Base-by-base conservation (phyloP, 2,329 filamentous ascomycete species). In the Raffaelea albimanens region DNA sequence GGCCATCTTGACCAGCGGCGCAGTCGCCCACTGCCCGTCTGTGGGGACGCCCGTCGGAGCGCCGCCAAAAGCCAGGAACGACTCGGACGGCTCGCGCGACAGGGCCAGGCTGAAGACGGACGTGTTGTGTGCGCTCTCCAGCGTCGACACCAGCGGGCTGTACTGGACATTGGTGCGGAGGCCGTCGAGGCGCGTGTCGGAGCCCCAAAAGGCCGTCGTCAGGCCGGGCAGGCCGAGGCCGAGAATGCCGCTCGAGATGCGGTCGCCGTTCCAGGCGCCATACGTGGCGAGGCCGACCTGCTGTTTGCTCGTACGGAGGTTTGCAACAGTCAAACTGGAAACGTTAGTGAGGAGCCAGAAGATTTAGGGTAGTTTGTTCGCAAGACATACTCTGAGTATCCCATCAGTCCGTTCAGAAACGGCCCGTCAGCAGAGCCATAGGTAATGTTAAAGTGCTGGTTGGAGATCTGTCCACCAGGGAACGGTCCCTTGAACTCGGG, bases 61-160 rank as follows among this genome's bases (percentile, higher is more conserved):
- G 14, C 61, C 61, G 22, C 61, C 61, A 21, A 64, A 58, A 2
- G 61, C 57, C 40, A 63, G 56, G 43, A 56, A 61, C 2, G 61
- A 63, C 33, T 60, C 56, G 14, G 51, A 50, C 41, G 56, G 53
- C 43, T 62, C 55, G n/a, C 61, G 57, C 18, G 60, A 61, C 49
- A 64, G 57, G 40, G 60, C 59, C 33, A 63, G 56, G 44, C 59
- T 60, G 46, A 64, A 56, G 34, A 61, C 49, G 14, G 59, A 52
- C 14, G 44, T 21, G 43, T 57, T 52, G 7, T 52, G 50, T 44
- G 51, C 50, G 38, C 47, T 52, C 19, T 50, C 23, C 16, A 52
- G 48, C 10, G 59, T 62, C 44, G 59, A 54, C 14, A 61, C 54
- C 4, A 64, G 40, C 5, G 59, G 60, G 29, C 55, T 53, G 50